phyloP scores from a whole-genome alignment of 2,329 filamentous ascomycete genomes.

The Epichloe scottii region DNA sequence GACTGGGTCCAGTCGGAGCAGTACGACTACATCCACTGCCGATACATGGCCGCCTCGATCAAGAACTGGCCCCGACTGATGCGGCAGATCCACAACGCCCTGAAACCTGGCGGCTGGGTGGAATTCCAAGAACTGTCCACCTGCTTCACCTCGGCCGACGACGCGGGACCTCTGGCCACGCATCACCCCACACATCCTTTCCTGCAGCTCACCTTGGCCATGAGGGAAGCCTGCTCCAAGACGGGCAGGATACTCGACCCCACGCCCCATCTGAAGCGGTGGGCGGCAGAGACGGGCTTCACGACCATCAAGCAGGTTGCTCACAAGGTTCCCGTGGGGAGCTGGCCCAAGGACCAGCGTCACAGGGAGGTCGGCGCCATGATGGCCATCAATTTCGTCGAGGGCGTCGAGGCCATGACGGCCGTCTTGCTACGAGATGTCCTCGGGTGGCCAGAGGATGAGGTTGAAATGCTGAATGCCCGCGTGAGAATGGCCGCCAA shows the following conservation, averaged over 20 bases:
- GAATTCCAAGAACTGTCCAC: slow-evolving; percentile 31
- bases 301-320: slow-evolving; percentile 16
- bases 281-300: slow-evolving; percentile 25
- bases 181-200: slow-evolving; percentile 20
- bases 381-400: slow-evolving; percentile 24
- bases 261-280: slow-evolving; percentile 15
- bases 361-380: slow-evolving; percentile 25
- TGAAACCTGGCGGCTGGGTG: slow-evolving; percentile 35
- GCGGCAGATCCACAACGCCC: slow-evolving; percentile 17
- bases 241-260: slow-evolving; percentile 19
- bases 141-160: slow-evolving; percentile 25
- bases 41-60: slow-evolving; percentile 23
- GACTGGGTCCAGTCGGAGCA: slow-evolving; percentile 30
- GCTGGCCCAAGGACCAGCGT: slow-evolving; percentile 29
- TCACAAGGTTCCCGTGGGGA: slow-evolving; percentile 23
- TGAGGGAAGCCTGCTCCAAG: slow-evolving; percentile 14
- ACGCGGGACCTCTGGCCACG: slow-evolving; percentile 15
- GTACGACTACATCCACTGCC: slow-evolving; percentile 24
- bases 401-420: slow-evolving; percentile 26
- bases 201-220: slow-evolving; percentile 14
- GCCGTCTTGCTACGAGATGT: slow-evolving; percentile 25
- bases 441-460: slow-evolving; percentile 25
- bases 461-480: slow-evolving; percentile 28
- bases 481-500: slow-evolving; percentile 12
- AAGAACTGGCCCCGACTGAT: slow-evolving; percentile 17